Percentiles rank a stretch among this genome's conserved stretches.
Evolutionary conservation across 2,329 filamentous ascomycete species (phyloP).

Genomic region (Aspergillus calidoustus): DNA sequence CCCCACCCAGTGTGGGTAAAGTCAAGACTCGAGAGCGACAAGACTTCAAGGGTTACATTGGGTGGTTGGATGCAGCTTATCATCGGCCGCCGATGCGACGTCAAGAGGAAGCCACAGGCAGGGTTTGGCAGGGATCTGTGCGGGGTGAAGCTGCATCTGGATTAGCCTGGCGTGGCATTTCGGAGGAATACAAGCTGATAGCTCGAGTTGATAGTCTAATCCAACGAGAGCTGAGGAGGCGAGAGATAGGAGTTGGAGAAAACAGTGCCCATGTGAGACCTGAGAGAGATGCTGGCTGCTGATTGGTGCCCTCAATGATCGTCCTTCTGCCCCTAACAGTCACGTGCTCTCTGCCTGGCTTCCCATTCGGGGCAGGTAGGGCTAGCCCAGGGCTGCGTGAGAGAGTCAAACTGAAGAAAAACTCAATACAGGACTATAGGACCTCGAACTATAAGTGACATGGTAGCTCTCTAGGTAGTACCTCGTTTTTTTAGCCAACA

Average conservation of each 20-base stretch:
- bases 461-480: too few relatives aligned
- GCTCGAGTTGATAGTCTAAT: neutral
- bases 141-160: neutral
- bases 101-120: neutral
- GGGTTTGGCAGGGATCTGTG: neutral
- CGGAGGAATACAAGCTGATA: neutral
- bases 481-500: too few relatives aligned
- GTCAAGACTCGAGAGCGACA: conserved; percentile 9
- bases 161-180: neutral
- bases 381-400: too few relatives aligned
- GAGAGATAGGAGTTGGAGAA: neutral
- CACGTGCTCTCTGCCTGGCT: too few relatives aligned
- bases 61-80: conserved; percentile 18
- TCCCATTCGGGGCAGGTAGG: too few relatives aligned
- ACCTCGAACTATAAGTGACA: too few relatives aligned
- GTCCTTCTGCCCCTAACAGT: too few relatives aligned
- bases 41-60: conserved; percentile 17
- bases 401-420: too few relatives aligned
- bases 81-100: conserved; percentile 7
- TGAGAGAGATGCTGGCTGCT: too few relatives aligned
- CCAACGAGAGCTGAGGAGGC: neutral
- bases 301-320: too few relatives aligned
- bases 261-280: too few relatives aligned
- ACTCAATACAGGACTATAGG: too few relatives aligned
- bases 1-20: conserved; percentile 1